Evolutionary conservation across 331 rosid genomes (phyloP), one percentile per base, ranked within the genome.

Genomic region (Rosa hybrid): DNA sequence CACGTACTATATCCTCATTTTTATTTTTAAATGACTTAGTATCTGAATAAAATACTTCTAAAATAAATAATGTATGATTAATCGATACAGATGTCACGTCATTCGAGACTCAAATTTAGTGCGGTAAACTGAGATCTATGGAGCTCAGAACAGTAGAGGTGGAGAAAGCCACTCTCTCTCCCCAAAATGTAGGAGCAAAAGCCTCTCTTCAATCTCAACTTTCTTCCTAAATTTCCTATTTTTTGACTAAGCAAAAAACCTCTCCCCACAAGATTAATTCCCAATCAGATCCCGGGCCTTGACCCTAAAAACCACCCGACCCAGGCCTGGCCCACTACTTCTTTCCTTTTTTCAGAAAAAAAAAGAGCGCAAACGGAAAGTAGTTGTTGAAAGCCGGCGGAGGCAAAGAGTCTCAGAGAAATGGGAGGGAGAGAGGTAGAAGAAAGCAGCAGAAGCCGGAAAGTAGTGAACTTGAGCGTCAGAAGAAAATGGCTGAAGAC

Each of bases 401-500:
- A 34, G 39, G 39, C 39, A 34, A 34, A 34, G 39, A 44, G 48
- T 9, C 9, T 44, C 21, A 20, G 25, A 59, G 20, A 67, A 87
- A 81, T 89, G 73, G 95, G 93, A 27, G 79, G 39, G 68, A 70
- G 73, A 60, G 81, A 71, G n/a, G 68, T 7, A 6, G 74, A 23
- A 13, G 82, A 78, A 68, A 76, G 75, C 39, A 70, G 78, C 62
- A 48, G 48, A 20, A n/a, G 64, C 39, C 75, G 71, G 23, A 83
- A 44, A 85, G 68, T 73, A 86, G 64, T 76, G 9, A 72, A 49
- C 46, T 39, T 83, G 27, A 71, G 39, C 53, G 53, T 42, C 3
- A 80, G 87, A 78, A 42, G 83, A 21, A 89, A 78, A 69, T 84
- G 94, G 95, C 70, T 90, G 82, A 84, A 86, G 83, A 84, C 89